These are phyloP conservation scores for Pseudofabraea citricarpa DNA, from an alignment of 2,329 filamentous ascomycete genomes.

Conservation along the genomic window DNA sequence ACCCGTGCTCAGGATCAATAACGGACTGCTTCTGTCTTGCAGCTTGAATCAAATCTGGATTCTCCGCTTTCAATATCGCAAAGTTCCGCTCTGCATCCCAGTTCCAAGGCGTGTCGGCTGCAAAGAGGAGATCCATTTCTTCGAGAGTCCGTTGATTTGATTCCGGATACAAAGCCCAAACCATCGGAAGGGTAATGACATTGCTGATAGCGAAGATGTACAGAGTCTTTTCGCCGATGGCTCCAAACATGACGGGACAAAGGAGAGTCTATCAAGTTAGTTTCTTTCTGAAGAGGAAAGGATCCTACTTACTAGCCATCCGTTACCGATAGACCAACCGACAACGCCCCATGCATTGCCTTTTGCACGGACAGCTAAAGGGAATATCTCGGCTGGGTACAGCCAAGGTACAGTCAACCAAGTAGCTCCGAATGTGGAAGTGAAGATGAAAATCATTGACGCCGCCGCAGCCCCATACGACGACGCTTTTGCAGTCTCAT, in stretches of 20 bases:
- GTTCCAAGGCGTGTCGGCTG: conserved; percentile 59
- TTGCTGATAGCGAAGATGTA: conserved; percentile 71
- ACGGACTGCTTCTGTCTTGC: conserved; percentile 11
- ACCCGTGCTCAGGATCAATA: not conserved
- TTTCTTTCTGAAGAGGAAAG: conserved; percentile 12
- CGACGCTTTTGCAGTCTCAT: conserved; percentile 39
- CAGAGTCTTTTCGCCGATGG: conserved; percentile 64
- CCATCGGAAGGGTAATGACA: conserved; percentile 57
- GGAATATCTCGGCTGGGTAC: conserved; percentile 71
- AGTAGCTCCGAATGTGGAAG: conserved; percentile 50
- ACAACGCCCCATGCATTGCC: conserved; percentile 74
- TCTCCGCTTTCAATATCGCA: conserved; percentile 54
- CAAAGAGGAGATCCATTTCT: conserved; percentile 71
- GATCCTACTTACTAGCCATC: conserved; percentile 45
- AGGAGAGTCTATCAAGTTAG: conserved; percentile 29
- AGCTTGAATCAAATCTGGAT: conserved; percentile 42
- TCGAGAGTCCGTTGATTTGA: conserved; percentile 70
- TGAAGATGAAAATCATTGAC: conserved; percentile 68
- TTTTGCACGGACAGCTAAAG: conserved; percentile 63
- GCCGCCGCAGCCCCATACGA: conserved; percentile 60
- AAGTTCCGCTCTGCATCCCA: conserved; percentile 69
- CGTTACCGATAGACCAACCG: conserved; percentile 72
- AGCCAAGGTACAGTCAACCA: conserved; percentile 56
- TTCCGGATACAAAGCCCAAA: conserved; percentile 69
- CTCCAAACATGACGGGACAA: conserved; percentile 38